A percentile compares a stretch with the other conserved stretches of the same genome.
Conservation (phyloP, 495 filamentous ascomycete species). For the Evernia prunastri region DNA sequence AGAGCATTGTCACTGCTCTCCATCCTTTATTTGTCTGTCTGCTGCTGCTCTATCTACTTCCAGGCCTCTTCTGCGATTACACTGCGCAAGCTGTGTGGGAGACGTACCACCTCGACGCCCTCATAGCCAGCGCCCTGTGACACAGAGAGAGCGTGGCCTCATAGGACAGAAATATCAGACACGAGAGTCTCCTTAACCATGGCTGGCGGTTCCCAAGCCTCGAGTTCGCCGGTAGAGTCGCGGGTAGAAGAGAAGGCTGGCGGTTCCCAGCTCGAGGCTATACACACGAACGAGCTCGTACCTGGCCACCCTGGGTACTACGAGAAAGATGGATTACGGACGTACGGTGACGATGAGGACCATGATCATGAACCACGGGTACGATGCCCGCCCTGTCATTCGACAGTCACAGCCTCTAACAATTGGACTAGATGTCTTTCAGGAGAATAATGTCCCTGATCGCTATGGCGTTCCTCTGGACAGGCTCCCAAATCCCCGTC, state of each 20-base stretch:
- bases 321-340: constrained; percentile 45
- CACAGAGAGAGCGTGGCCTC: neutral
- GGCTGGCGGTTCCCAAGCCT: constrained; percentile 8
- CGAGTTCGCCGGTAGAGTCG: constrained; percentile 9
- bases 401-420: neutral
- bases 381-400: constrained; percentile 1
- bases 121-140: constrained; percentile 9
- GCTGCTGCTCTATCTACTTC: constrained; percentile 18
- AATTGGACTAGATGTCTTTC: constrained; percentile 45
- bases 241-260: constrained; percentile 16
- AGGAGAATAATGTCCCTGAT: constrained; percentile 52
- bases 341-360: constrained; percentile 44
- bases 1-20: constrained; percentile 3
- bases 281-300: constrained; percentile 22
- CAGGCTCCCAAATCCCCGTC: constrained; percentile 57
- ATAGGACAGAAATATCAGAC: too few relatives aligned
- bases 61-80: constrained; percentile 20
- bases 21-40: constrained; percentile 14
- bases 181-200: constrained; percentile 2
- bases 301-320: constrained; percentile 41
- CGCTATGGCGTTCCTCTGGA: constrained; percentile 62
- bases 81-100: constrained; percentile 14
- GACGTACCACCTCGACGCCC: constrained; percentile 16
- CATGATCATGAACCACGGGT: constrained; percentile 45
- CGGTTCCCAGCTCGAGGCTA: neutral